Percentiles rank a stretch among this genome's conserved stretches.
Conservation (phyloP, 495 filamentous ascomycete species). For the Xylaria bambusicola region DNA sequence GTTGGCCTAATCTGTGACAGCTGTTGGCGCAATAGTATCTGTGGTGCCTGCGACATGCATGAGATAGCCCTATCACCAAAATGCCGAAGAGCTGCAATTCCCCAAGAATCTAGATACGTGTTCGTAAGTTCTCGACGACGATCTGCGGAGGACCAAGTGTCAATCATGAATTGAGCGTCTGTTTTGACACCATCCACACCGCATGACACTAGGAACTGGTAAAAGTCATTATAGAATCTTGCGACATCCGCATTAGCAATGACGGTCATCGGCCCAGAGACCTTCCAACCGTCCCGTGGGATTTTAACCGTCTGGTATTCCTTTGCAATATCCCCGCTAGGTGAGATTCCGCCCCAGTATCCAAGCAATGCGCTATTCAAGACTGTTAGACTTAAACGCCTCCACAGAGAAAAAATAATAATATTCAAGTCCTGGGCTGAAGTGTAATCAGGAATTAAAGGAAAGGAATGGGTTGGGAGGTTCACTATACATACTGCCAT, state of each 20-base stretch:
- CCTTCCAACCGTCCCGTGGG: slow-evolving; percentile 46
- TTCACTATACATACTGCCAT: slow-evolving; percentile 75
- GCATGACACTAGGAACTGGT: slow-evolving; percentile 66
- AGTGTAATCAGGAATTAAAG: background rate
- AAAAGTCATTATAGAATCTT: slow-evolving; percentile 89
- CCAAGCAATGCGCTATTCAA: slow-evolving; percentile 66
- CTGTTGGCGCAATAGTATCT: slow-evolving; percentile 81
- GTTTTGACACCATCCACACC: slow-evolving; percentile 87
- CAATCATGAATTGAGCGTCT: slow-evolving; percentile 85
- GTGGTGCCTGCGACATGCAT: slow-evolving; percentile 88
- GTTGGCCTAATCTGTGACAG: slow-evolving; percentile 70
- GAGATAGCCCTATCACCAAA: slow-evolving; percentile 79
- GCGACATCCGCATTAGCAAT: slow-evolving; percentile 70
- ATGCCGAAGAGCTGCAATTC: slow-evolving; percentile 69
- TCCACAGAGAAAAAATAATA: background rate
- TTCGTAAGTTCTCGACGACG: slow-evolving; percentile 67
- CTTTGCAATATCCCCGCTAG: slow-evolving; percentile 67
- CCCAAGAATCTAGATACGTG: slow-evolving; percentile 86
- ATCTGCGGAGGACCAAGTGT: slow-evolving; percentile 67
- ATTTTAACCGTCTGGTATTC: slow-evolving; percentile 78
- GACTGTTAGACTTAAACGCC: background rate
- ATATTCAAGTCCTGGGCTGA: too few species aligned
- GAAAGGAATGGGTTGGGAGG: slow-evolving; percentile 3
- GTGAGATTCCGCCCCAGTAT: slow-evolving; percentile 90
- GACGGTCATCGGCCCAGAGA: slow-evolving; percentile 68